Evolutionary conservation across 2,329 filamentous ascomycete species (phyloP).

Genomic region (Xylaria hypoxylon): DNA sequence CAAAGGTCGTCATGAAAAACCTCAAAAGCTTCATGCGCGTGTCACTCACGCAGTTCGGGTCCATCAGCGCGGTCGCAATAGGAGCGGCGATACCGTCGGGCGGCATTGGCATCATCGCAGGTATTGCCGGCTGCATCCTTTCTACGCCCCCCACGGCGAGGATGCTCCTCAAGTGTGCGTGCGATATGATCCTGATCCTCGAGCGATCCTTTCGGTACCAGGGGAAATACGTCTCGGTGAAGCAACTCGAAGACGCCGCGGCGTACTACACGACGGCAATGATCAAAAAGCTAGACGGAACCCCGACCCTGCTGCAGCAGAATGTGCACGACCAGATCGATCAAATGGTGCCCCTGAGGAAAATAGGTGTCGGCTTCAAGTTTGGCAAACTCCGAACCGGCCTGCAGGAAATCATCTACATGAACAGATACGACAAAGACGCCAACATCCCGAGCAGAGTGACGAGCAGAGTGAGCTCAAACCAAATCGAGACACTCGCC

Average conservation of each 20-base stretch:
- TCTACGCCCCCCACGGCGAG: conserved; percentile 25
- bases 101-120: conserved; percentile 23
- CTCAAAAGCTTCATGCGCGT: conserved; percentile 28
- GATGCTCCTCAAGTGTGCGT: conserved; percentile 34
- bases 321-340: conserved; percentile 32
- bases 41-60: conserved; percentile 23
- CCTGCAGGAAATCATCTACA: conserved; percentile 30
- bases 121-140: conserved; percentile 27
- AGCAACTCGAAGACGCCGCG: conserved; percentile 32
- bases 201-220: conserved; percentile 32
- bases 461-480: conserved; percentile 23
- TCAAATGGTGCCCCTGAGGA: conserved; percentile 23
- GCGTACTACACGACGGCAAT: conserved; percentile 30
- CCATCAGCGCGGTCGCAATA: conserved; percentile 19
- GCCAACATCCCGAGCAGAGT: conserved; percentile 6
- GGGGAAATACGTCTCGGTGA: conserved; percentile 32
- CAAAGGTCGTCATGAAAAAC: conserved; percentile 24
- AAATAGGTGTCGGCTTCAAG: conserved; percentile 26
- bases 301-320: conserved; percentile 16
- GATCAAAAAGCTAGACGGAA: conserved; percentile 21
- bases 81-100: conserved; percentile 25
- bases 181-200: conserved; percentile 34
- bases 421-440: conserved; percentile 32
- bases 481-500: not conserved
- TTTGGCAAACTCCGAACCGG: conserved; percentile 26